Evolutionary conservation across 2,329 filamentous ascomycete genomes (phyloP), one percentile per base, ranked within the genome.

Genomic region (Scytalidium sp.): DNA sequence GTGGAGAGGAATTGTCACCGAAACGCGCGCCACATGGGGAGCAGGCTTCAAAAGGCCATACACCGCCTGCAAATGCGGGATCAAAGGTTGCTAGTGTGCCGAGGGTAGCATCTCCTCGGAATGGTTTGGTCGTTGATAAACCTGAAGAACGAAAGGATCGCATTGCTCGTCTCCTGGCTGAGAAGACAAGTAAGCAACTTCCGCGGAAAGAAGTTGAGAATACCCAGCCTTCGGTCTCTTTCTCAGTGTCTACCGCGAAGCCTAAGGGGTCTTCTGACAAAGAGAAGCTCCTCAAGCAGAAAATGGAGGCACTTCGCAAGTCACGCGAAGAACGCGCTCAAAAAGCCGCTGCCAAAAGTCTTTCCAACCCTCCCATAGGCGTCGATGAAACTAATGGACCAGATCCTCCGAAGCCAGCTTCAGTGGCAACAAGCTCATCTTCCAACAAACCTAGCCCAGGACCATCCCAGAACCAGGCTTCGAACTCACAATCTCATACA

Each of bases 121-220:
- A 36, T 36, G 17, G 32, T 15, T 5, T n/a, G 5, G 32, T n/a
- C 11, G 23, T 5, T 41, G 44, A 47, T 29, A 48, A 45, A 32
- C 74, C 79, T 7, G 75, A 87, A 55, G 83, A 88, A 60, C 79
- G 88, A 19, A 89, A 88, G 58, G 87, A 90, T 56, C 82, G 88
- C 40, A 89, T 93, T 52, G 87, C 88, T 3, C 82, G 85, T 44
- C 76, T 91, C 49, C 75, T 91, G 48, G 88, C 88, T n/a, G 83
- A 81, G 1, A 91, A 88, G 64, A 79, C 78, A 46, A 80, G 81
- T 27, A 87, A 85, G 50, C 44, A 39, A 50, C 5, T n/a, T 5
- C 32, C 32, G 15, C 11, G 5, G 32, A 36, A 36, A 36, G 32
- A 15, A 36, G 4, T n/a, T 7, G 32, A 9, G 8, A 15, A 9